Base-by-base conservation (phyloP, 2,329 filamentous ascomycete species). In the Stagonosporopsis rhizophila region DNA sequence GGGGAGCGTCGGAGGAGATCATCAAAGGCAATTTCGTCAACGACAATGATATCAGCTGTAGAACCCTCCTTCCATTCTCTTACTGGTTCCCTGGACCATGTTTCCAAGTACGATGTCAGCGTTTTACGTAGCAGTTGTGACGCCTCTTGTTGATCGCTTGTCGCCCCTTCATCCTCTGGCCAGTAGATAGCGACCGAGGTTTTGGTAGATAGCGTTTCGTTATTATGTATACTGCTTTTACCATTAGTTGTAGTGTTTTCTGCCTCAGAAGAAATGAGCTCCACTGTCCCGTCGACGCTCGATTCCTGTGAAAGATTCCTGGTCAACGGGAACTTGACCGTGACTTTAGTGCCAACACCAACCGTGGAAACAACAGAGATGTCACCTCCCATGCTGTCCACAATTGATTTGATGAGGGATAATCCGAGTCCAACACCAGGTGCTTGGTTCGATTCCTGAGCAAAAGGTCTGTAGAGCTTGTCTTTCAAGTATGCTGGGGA, bases 381-480 rank as follows among this genome's bases (percentile, higher is more conserved):
- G 6, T 49, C 56, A 5, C 67, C 67, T 5, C 53, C 51, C 0
- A 67, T 47, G 7, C 48, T 58, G 15, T 49, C 52, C 2, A 69
- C 57, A 22, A 67, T 58, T 5, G 56, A 59, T 22, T 59, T 60
- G 11, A 68, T 64, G 7, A 70, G 60, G 12, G 50, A 64, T 17
- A 70, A 39, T 1, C 67, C 67, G 3, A 70, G 55, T 4, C 67
- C 67, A 20, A 63, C 56, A 11, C 67, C 67, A 14, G 58, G 52
- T 6, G 56, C 39, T 17, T 66, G 52, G n/a, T 54, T 55, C 17
- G 65, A 61, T 25, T 67, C 67, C 38, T 70, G 67, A 8, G 57
- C 52, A 39, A 70, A 70, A 1, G 67, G 62, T 2, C 44, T 58
- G 34, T 58, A 69, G 19, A 69, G 52, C 20, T 59, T 51, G n/a